A percentile compares a stretch with the other conserved stretches of the same genome.
Conservation (phyloP, 2,329 filamentous ascomycete species). For the Paecilomyces dactylethromorphus region DNA sequence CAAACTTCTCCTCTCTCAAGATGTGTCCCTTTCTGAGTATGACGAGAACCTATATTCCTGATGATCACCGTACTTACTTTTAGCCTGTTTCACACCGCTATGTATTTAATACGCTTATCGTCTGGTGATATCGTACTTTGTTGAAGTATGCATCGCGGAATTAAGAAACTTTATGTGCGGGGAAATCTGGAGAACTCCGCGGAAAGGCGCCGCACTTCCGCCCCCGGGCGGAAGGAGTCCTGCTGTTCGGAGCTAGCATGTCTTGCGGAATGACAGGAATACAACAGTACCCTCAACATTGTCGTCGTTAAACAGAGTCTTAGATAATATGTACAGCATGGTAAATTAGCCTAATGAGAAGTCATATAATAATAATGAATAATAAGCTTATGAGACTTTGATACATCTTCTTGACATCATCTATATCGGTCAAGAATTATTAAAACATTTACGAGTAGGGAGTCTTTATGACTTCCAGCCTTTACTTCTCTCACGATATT, state of each 20-base stretch:
- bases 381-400: neutral
- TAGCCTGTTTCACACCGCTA: too few species aligned
- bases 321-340: neutral
- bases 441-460: neutral
- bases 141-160: neutral
- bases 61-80: too few species aligned
- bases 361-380: neutral
- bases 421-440: neutral
- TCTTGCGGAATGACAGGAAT: neutral
- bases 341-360: too few species aligned
- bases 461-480: too few species aligned
- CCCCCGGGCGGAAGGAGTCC: neutral
- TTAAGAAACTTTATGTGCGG: neutral
- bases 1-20: too few species aligned
- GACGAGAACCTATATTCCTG: too few species aligned
- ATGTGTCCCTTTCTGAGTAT: too few species aligned
- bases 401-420: too few species aligned
- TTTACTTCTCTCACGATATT: too few species aligned
- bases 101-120: too few species aligned
- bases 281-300: neutral
- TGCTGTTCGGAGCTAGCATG: neutral
- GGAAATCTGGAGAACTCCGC: neutral
- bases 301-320: neutral
- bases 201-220: neutral
- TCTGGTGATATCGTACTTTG: neutral